Conservation (phyloP, 345 rosid species). For the Lepidium didymum region DNA sequence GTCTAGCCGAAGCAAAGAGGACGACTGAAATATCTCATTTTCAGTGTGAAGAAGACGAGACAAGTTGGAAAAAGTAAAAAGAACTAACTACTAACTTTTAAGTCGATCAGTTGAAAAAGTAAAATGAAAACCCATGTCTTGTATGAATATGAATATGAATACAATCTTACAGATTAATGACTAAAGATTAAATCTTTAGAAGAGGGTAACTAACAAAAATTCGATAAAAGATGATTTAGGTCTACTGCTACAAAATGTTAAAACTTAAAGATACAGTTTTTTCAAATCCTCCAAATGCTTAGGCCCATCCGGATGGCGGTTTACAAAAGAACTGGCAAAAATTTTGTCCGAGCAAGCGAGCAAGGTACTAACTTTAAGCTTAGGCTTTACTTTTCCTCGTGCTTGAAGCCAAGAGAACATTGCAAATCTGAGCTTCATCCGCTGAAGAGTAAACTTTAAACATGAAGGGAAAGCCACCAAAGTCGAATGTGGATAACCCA, state of each 20-base stretch:
- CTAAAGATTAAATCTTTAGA: not conserved
- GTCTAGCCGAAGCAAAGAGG: not conserved
- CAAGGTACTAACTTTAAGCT: slow-evolving; percentile 41
- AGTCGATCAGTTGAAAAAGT: not conserved
- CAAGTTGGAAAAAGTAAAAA: not conserved
- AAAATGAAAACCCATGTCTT: not conserved
- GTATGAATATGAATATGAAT: not conserved
- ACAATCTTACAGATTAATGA: not conserved
- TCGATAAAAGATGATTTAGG: not conserved
- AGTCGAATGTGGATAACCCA: slow-evolving; percentile 46
- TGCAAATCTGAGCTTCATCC: slow-evolving; percentile 47
- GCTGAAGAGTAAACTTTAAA: slow-evolving; percentile 36
- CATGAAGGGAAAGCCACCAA: slow-evolving; percentile 51
- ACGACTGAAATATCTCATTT: not conserved
- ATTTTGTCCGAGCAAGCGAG: slow-evolving; percentile 35
- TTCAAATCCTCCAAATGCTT: slow-evolving; percentile 53
- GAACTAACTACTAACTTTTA: not conserved
- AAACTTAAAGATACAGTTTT: slow-evolving; percentile 14
- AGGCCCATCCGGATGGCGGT: slow-evolving; percentile 48
- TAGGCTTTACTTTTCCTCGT: slow-evolving; percentile 30
- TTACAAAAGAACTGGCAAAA: slow-evolving; percentile 36
- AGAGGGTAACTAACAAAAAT: not conserved
- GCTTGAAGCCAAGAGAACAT: slow-evolving; percentile 72
- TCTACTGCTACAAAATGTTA: slow-evolving; percentile 2
- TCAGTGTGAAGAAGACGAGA: not conserved